Conservation (phyloP, 768 basidiomycete genomes). For the Astraeus odoratus region DNA sequence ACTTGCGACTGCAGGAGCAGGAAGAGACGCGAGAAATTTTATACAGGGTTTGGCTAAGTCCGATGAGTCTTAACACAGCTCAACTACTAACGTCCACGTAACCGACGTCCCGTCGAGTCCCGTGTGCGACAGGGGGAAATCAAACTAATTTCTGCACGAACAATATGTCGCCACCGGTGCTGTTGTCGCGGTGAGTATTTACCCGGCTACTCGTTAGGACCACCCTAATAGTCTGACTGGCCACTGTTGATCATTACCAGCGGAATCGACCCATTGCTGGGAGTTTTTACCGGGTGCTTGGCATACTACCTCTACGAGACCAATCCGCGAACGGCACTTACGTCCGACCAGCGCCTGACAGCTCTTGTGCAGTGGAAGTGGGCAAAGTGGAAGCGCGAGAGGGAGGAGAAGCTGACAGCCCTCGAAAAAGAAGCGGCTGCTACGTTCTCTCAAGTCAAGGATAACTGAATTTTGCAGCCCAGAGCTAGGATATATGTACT, state of each 20-base stretch:
- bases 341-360: conserved; percentile 46
- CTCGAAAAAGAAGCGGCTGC: conserved; percentile 3
- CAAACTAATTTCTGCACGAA: conserved; percentile 2
- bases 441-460: background rate
- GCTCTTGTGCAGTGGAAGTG: conserved; percentile 65
- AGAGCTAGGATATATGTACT: too few species aligned
- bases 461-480: background rate
- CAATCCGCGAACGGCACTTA: conserved; percentile 65
- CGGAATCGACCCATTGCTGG: conserved; percentile 62
- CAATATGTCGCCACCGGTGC: conserved; percentile 37
- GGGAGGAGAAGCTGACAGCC: conserved; percentile 5
- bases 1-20: background rate
- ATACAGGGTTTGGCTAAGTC: conserved; percentile 6
- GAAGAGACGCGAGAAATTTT: conserved; percentile 20
- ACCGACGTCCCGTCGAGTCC: conserved; percentile 24
- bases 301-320: conserved; percentile 79
- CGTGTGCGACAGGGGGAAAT: conserved; percentile 21
- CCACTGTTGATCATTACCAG: conserved; percentile 28
- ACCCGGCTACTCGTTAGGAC: too few species aligned
- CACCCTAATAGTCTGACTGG: conserved; percentile 1
- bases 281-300: conserved; percentile 68
- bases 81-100: conserved; percentile 5
- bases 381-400: conserved; percentile 31
- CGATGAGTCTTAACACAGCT: conserved; percentile 1
- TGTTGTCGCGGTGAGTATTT: conserved; percentile 26